These are phyloP conservation scores for Citrullus mucosospermus DNA, from an alignment of 306 rosid genomes.

Conservation along the genomic window DNA sequence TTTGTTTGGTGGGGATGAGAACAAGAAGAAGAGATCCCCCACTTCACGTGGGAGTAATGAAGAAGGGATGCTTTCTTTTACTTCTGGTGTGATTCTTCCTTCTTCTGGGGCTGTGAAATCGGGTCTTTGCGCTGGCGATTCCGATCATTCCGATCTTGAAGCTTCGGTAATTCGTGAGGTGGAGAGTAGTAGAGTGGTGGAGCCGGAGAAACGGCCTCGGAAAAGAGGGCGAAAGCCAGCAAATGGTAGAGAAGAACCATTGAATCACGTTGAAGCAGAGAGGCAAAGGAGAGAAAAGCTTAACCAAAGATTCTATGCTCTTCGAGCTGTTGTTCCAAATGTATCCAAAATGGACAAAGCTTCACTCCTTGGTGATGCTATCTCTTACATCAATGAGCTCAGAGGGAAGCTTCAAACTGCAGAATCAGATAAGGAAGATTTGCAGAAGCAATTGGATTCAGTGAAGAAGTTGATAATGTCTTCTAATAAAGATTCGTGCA, in stretches of 20 bases:
- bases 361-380: conserved; percentile 79
- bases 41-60: conserved; percentile 62
- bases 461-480: conserved; percentile 39
- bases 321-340: conserved; percentile 86
- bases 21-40: conserved; percentile 55
- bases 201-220: conserved; percentile 82
- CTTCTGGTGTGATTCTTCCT: conserved; percentile 67
- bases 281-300: conserved; percentile 88
- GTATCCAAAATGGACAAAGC: conserved; percentile 99
- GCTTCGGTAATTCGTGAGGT: conserved; percentile 72
- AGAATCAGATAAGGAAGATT: conserved; percentile 51
- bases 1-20: conserved; percentile 31
- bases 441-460: conserved; percentile 48
- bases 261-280: conserved; percentile 93
- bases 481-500: conserved; percentile 14
- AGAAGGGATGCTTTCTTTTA: conserved; percentile 88
- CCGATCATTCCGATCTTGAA: conserved; percentile 88
- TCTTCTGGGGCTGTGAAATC: conserved; percentile 31
- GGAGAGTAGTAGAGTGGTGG: conserved; percentile 55
- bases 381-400: conserved; percentile 71
- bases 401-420: conserved; percentile 46
- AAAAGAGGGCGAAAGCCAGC: conserved; percentile 92
- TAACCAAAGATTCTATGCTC: conserved; percentile 85
- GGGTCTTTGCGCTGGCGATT: conserved; percentile 30
- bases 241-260: conserved; percentile 86